Conservation (phyloP, 164 flowering plant species). For the Vitis cinerea region DNA sequence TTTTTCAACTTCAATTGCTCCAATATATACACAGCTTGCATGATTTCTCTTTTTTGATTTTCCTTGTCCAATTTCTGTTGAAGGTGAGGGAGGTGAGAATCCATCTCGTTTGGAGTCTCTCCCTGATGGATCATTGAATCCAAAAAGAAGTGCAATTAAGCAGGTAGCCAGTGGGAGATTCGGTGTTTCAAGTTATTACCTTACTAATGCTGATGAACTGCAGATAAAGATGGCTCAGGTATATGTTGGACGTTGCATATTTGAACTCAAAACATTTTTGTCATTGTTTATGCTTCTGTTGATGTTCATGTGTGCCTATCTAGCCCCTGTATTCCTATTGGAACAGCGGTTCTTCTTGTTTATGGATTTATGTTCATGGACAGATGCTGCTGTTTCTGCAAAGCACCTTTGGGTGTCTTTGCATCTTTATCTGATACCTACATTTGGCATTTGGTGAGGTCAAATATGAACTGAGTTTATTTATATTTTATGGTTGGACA, state of each 20-base stretch:
- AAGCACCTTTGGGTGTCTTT: conserved; percentile 69
- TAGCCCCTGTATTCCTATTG: conserved; percentile 26
- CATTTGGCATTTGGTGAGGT: conserved; percentile 61
- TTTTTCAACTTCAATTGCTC: neutral
- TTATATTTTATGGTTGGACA: too few relatives aligned
- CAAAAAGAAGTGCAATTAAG: conserved; percentile 97
- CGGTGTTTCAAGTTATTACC: conserved; percentile 95
- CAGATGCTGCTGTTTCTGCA: conserved; percentile 73
- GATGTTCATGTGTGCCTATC: neutral
- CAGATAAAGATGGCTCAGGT: conserved; percentile 99
- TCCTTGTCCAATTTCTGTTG: conserved; percentile 1
- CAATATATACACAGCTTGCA: neutral
- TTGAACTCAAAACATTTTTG: neutral
- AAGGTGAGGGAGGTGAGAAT: conserved; percentile 99
- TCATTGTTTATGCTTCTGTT: neutral
- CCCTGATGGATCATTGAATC: conserved; percentile 90
- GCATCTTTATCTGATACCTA: conserved; percentile 57
- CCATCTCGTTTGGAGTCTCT: conserved; percentile 97
- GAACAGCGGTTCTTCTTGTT: conserved; percentile 35
- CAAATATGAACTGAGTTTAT: conserved; percentile 26
- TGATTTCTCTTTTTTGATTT: conserved; percentile 3
- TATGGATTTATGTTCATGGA: conserved; percentile 60
- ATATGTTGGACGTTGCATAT: conserved; percentile 11
- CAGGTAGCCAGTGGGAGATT: conserved; percentile 99
- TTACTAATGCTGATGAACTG: conserved; percentile 94